Conservation (phyloP, 495 filamentous ascomycete species). For the Hypoxylon lienhwacheense region DNA sequence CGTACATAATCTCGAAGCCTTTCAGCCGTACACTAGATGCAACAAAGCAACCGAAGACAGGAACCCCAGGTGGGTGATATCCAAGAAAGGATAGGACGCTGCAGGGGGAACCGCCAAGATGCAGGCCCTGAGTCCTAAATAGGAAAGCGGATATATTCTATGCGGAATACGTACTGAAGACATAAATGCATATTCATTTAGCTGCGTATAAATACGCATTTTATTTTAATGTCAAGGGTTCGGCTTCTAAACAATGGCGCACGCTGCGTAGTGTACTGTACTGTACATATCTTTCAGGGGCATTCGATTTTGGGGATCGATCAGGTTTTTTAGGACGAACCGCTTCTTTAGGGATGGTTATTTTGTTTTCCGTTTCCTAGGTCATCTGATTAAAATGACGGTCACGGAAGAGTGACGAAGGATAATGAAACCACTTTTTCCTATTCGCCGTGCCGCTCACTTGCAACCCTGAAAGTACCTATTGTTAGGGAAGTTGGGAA, state of each 20-base stretch:
- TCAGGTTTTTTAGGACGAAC: constrained; percentile 7
- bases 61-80: constrained; percentile 13
- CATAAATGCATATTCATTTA: constrained; percentile 20
- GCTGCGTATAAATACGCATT: no score
- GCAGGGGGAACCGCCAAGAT: constrained; percentile 31
- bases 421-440: constrained; percentile 27
- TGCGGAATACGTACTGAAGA: constrained; percentile 20
- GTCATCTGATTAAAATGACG: constrained; percentile 19
- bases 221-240: no score
- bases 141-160: constrained; percentile 29
- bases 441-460: constrained; percentile 13
- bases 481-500: no score
- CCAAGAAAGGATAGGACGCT: constrained; percentile 26
- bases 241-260: constrained; percentile 20
- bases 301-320: constrained; percentile 3
- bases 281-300: constrained; percentile 10
- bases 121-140: constrained; percentile 17
- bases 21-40: constrained; percentile 31
- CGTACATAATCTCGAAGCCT: constrained; percentile 9
- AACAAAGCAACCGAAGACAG: constrained; percentile 18
- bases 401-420: constrained; percentile 20
- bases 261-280: background rate
- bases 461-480: background rate
- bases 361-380: background rate
- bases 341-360: constrained; percentile 12